Conservation (phyloP, 163 green algal genomes). For the Scenedesmus sp. region DNA sequence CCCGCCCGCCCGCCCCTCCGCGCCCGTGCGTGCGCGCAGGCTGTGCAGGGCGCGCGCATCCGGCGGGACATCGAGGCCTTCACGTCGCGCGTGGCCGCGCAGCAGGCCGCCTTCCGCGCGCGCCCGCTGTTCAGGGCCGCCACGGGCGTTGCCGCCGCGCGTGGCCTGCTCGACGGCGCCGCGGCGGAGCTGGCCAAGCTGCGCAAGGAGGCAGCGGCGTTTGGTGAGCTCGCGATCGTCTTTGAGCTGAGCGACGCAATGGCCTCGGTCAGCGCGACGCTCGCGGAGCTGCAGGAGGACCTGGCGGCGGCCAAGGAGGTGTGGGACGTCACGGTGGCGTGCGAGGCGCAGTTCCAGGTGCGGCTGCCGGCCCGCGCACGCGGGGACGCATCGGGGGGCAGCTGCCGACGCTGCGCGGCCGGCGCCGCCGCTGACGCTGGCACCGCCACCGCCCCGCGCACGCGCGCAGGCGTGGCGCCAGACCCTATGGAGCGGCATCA, state of each 20-base stretch:
- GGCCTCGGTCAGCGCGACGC: constrained; percentile 10
- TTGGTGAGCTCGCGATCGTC: constrained; percentile 72
- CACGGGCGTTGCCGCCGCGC: constrained; percentile 66
- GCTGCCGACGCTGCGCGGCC: not conserved
- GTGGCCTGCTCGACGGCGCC: constrained; percentile 68
- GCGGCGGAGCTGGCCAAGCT: constrained; percentile 66
- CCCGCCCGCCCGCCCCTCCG: too few species aligned
- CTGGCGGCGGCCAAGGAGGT: constrained; percentile 80
- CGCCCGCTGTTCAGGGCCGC: constrained; percentile 73
- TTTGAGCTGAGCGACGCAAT: constrained; percentile 45
- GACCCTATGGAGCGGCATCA: constrained; percentile 83
- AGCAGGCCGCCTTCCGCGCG: constrained; percentile 64
- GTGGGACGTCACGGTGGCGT: constrained; percentile 66
- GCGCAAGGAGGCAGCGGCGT: constrained; percentile 54
- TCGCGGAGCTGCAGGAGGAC: constrained; percentile 66
- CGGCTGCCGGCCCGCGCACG: too few species aligned
- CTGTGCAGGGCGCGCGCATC: constrained; percentile 73
- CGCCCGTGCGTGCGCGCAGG: constrained; percentile 13
- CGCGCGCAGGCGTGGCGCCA: constrained; percentile 68
- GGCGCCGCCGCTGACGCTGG: too few species aligned
- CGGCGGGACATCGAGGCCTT: constrained; percentile 78
- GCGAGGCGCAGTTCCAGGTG: constrained; percentile 73
- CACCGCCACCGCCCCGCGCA: too few species aligned
- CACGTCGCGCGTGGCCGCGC: constrained; percentile 49
- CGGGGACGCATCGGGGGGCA: too few species aligned